Percentiles rank a stretch among this genome's conserved stretches.
Conservation (phyloP, 805 yeast species). For the Lachancea dasiensis region DNA sequence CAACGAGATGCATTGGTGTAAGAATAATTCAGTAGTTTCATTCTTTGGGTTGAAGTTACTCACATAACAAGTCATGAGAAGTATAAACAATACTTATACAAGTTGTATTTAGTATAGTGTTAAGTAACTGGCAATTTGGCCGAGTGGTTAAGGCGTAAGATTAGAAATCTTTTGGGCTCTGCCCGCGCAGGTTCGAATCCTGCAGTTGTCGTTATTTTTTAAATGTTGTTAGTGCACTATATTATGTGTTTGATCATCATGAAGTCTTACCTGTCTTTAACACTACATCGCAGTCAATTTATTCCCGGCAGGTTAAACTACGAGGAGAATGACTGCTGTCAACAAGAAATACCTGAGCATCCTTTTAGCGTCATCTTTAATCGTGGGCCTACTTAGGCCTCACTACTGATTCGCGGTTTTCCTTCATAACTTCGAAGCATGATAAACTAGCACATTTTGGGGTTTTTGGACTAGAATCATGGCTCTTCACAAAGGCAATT, state of each 20-base stretch:
- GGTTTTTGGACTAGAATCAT: slow-evolving; percentile 43
- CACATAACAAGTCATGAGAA: too few relatives aligned
- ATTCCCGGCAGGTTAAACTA: not conserved
- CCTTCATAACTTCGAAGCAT: slow-evolving; percentile 38
- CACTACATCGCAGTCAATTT: not conserved
- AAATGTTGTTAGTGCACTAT: too few relatives aligned
- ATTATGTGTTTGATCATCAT: too few relatives aligned
- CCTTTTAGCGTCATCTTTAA: slow-evolving; percentile 13
- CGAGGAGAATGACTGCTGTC: not conserved
- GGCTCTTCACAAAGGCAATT: slow-evolving; percentile 43
- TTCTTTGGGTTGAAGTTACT: too few relatives aligned
- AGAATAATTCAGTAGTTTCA: too few relatives aligned
- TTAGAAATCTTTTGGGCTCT: slow-evolving; percentile 53
- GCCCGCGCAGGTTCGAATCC: slow-evolving; percentile 67
- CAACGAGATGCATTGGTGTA: too few relatives aligned
- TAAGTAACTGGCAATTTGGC: slow-evolving; percentile 44
- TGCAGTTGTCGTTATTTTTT: slow-evolving; percentile 53
- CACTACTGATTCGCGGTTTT: slow-evolving; percentile 33
- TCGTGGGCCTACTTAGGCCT: slow-evolving; percentile 29
- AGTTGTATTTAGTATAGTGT: too few relatives aligned
- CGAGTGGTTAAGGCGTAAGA: slow-evolving; percentile 62
- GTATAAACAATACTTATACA: too few relatives aligned
- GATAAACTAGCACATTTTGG: slow-evolving; percentile 48
- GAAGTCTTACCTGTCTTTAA: not conserved
- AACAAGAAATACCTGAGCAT: slow-evolving; percentile 17